Conservation (phyloP, 192 early-diverging fungal genomes). For the Gaertneriomyces semiglobifer region DNA sequence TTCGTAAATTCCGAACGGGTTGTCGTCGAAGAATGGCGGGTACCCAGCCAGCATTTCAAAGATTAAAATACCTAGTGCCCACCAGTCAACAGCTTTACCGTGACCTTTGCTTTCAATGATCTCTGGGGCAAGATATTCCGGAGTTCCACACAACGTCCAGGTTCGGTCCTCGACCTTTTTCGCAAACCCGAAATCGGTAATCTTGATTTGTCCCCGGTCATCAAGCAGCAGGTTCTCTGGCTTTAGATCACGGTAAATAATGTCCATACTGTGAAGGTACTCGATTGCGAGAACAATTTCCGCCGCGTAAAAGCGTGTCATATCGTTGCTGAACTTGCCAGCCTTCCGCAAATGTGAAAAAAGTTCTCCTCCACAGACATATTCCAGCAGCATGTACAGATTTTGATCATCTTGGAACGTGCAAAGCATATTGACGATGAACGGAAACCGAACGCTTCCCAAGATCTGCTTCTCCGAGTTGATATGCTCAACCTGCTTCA, state of each 20-base stretch:
- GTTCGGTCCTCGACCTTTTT: conserved; percentile 86
- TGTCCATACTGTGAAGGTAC: conserved; percentile 88
- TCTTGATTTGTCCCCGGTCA: conserved; percentile 88
- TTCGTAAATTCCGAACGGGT: conserved; percentile 97
- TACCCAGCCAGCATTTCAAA: conserved; percentile 98
- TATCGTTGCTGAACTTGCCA: conserved; percentile 88
- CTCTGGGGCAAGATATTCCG: conserved; percentile 92
- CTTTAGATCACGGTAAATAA: conserved; percentile 97
- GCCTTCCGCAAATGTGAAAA: conserved; percentile 92
- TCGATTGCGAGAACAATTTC: conserved; percentile 95
- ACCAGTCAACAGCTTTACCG: conserved; percentile 98
- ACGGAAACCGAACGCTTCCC: conserved; percentile 42
- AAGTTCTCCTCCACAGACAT: conserved; percentile 93
- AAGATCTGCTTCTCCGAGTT: conserved; percentile 58
- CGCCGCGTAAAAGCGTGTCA: conserved; percentile 92
- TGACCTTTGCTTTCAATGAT: conserved; percentile 98
- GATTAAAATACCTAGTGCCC: conserved; percentile 95
- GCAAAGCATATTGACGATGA: conserved; percentile 69
- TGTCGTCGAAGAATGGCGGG: conserved; percentile 97
- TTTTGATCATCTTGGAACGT: conserved; percentile 94
- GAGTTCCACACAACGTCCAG: conserved; percentile 98
- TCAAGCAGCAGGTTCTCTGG: conserved; percentile 83
- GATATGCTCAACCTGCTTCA: conserved; percentile 62
- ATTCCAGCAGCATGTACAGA: conserved; percentile 95
- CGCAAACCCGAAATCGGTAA: conserved; percentile 98